These are phyloP conservation scores for Panaeolus papilionaceus DNA, from an alignment of 768 basidiomycete genomes.

Conservation along the genomic window DNA sequence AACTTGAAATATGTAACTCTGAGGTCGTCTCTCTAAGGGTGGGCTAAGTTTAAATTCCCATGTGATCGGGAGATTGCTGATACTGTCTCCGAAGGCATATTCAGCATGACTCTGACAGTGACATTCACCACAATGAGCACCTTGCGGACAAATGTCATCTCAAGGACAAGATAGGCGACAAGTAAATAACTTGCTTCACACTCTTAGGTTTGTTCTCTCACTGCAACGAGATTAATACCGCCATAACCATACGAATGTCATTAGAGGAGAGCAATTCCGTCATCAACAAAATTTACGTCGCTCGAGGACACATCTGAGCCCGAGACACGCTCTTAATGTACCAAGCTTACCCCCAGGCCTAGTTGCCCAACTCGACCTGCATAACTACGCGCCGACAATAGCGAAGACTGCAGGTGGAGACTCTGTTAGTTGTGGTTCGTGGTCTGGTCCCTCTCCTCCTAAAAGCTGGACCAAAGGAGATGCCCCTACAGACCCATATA, in stretches of 20 bases:
- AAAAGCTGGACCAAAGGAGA: constrained; percentile 58
- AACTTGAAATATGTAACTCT: too few relatives aligned
- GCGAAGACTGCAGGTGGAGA: constrained; percentile 10
- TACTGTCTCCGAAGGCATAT: not conserved
- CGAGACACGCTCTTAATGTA: constrained; percentile 39
- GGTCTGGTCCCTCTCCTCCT: constrained; percentile 59
- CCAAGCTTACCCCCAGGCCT: constrained; percentile 54
- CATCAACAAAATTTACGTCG: constrained; percentile 60
- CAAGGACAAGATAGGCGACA: constrained; percentile 23
- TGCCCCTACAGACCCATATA: constrained; percentile 33
- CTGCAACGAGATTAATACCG: not conserved
- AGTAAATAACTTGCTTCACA: constrained; percentile 57
- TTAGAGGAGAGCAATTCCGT: constrained; percentile 76
- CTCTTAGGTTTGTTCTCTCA: constrained; percentile 48
- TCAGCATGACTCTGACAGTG: not conserved
- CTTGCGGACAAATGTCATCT: constrained; percentile 19
- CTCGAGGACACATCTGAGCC: constrained; percentile 39
- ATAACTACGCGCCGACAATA: constrained; percentile 17
- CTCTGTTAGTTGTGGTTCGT: constrained; percentile 25
- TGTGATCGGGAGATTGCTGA: constrained; percentile 4
- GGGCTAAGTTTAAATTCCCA: not conserved
- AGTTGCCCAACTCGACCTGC: constrained; percentile 35
- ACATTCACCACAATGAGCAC: constrained; percentile 14
- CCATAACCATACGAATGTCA: not conserved
- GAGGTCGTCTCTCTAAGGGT: too few relatives aligned